Evolutionary conservation across 202 grass and related monocot genomes (phyloP).

Genomic region (Carex sylvatica): DNA sequence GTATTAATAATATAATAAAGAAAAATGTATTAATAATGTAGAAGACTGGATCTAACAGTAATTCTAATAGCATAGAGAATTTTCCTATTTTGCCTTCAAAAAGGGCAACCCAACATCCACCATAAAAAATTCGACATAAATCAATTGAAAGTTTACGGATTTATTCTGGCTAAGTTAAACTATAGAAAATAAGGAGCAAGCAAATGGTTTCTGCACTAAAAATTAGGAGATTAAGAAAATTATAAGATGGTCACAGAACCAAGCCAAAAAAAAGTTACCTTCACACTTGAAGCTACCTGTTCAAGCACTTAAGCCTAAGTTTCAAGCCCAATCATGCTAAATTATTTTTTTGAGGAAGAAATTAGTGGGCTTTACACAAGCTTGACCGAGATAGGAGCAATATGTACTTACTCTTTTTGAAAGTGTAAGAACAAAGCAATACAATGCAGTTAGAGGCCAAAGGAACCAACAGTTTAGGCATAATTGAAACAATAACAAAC

Average conservation of each 20-base stretch:
- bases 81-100: not conserved
- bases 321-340: not conserved
- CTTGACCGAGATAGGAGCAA: not conserved
- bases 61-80: not conserved
- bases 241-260: not conserved
- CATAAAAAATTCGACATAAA: not conserved
- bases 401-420: not conserved
- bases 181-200: not conserved
- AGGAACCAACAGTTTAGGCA: not conserved
- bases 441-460: not conserved
- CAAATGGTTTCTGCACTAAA: not conserved
- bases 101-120: not conserved
- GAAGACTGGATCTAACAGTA: constrained; percentile 16
- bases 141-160: not conserved
- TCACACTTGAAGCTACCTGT: not conserved
- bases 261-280: not conserved
- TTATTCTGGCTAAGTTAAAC: not conserved
- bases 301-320: not conserved
- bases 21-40: not conserved
- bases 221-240: not conserved
- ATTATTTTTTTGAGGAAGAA: not conserved
- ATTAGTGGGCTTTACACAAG: not conserved
- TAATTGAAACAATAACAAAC: not conserved
- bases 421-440: not conserved
- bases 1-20: constrained; percentile 24